Conservation (phyloP, 306 rosid species). For the Cucumis melo region DNA sequence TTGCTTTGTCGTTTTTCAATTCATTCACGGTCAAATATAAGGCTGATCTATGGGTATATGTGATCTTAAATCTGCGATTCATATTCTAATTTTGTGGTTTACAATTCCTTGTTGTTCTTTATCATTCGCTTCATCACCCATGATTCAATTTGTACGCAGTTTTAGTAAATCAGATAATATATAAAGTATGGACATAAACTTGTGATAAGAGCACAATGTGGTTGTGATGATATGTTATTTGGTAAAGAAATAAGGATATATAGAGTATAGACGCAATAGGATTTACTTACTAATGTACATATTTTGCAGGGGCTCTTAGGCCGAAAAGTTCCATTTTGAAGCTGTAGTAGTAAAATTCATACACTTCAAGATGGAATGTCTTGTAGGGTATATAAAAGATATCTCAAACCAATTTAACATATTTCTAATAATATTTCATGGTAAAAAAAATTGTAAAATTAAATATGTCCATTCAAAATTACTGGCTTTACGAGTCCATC, state of each 20-base stretch:
- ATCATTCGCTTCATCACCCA: not conserved
- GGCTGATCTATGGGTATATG: not conserved
- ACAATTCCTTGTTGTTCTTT: not conserved
- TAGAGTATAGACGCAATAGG: not conserved
- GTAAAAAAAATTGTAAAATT: not conserved
- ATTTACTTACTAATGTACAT: not conserved
- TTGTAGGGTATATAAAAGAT: not conserved
- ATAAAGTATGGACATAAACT: not conserved
- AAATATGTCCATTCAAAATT: not conserved
- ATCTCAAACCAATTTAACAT: not conserved
- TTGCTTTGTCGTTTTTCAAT: not conserved
- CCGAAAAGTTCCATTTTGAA: not conserved
- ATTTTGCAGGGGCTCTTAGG: not conserved
- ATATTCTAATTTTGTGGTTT: not conserved
- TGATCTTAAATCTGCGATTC: not conserved
- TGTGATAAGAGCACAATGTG: not conserved
- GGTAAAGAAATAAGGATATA: not conserved
- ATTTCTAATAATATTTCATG: not conserved
- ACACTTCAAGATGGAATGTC: not conserved
- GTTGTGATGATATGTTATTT: not conserved
- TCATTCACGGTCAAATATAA: not conserved
- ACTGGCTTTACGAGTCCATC: not conserved
- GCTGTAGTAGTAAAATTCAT: not conserved
- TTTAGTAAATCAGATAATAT: not conserved
- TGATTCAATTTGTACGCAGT: not conserved